Percentiles rank a stretch among this genome's conserved stretches.
Evolutionary conservation across 768 basidiomycete species (phyloP).

Genomic region (Tulasnella sp.): DNA sequence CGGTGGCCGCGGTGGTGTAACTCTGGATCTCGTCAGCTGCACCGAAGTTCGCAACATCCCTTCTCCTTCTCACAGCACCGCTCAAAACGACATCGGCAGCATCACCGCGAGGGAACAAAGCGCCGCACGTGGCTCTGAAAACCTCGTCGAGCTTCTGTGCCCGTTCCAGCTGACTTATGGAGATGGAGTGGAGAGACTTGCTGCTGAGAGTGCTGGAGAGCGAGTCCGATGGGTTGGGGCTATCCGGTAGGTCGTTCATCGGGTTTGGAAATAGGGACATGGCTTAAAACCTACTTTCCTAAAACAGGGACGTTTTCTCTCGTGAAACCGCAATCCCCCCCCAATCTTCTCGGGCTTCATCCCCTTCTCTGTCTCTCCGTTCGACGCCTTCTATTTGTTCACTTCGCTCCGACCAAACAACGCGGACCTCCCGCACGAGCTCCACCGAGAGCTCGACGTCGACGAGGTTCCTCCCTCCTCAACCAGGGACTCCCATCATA

Average conservation of each 20-base stretch:
- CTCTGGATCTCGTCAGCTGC: constrained; percentile 84
- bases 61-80: constrained; percentile 77
- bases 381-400: constrained; percentile 71
- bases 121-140: constrained; percentile 45
- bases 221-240: constrained; percentile 90
- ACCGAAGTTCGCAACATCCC: constrained; percentile 82
- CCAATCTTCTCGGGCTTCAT: constrained; percentile 23
- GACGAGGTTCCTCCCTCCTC: constrained; percentile 34
- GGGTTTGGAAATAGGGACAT: background rate
- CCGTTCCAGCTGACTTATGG: constrained; percentile 90
- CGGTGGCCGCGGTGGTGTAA: constrained; percentile 82
- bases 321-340: constrained; percentile 47
- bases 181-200: constrained; percentile 87
- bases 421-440: constrained; percentile 12
- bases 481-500: constrained; percentile 18
- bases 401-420: constrained; percentile 70
- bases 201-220: constrained; percentile 82
- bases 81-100: constrained; percentile 84
- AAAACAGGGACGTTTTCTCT: constrained; percentile 74
- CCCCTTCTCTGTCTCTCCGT: constrained; percentile 60
- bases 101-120: constrained; percentile 60
- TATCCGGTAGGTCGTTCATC: constrained; percentile 66
- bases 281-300: background rate
- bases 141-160: constrained; percentile 71
- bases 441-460: constrained; percentile 32